Percentiles rank a stretch among this genome's conserved stretches.
These are phyloP conservation scores for Rhipidocladum racemiflorum DNA, from an alignment of 176 grass and related monocot species.

Conservation along the genomic window DNA sequence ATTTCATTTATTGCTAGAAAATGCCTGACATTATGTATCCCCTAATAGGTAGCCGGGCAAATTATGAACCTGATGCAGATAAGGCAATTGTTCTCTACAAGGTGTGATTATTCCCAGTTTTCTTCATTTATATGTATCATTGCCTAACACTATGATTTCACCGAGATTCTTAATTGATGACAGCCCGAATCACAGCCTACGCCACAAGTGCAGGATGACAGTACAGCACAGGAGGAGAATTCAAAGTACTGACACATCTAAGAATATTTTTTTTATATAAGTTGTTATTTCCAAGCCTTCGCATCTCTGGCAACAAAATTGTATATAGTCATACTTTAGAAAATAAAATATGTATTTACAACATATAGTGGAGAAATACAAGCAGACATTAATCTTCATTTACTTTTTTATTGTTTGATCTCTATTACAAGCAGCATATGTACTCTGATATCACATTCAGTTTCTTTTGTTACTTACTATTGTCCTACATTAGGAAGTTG, in stretches of 20 bases:
- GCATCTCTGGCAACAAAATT: neutral
- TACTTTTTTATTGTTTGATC: neutral
- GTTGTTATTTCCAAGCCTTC: neutral
- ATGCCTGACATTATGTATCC: slow-evolving; percentile 32
- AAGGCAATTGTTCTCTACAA: slow-evolving; percentile 92
- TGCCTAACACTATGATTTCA: slow-evolving; percentile 19
- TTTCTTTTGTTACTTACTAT: slow-evolving; percentile 22
- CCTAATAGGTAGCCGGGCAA: slow-evolving; percentile 43
- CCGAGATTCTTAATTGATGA: slow-evolving; percentile 37
- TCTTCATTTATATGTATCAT: neutral
- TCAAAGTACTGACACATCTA: slow-evolving; percentile 65
- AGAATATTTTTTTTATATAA: neutral
- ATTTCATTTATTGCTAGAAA: slow-evolving; percentile 25
- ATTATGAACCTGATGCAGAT: slow-evolving; percentile 55
- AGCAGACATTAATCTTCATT: neutral
- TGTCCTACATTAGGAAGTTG: neutral
- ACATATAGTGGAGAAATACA: neutral
- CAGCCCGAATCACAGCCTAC: slow-evolving; percentile 66
- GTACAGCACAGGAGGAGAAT: slow-evolving; percentile 65
- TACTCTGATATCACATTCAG: neutral
- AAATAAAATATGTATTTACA: neutral
- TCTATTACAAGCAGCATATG: slow-evolving; percentile 5
- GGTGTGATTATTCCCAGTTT: slow-evolving; percentile 45
- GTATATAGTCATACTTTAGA: neutral
- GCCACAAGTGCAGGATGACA: slow-evolving; percentile 51